Evolutionary conservation across 1,284 basidiomycete species (phyloP).

Genomic region (Sanghuangporus sanghuang): DNA sequence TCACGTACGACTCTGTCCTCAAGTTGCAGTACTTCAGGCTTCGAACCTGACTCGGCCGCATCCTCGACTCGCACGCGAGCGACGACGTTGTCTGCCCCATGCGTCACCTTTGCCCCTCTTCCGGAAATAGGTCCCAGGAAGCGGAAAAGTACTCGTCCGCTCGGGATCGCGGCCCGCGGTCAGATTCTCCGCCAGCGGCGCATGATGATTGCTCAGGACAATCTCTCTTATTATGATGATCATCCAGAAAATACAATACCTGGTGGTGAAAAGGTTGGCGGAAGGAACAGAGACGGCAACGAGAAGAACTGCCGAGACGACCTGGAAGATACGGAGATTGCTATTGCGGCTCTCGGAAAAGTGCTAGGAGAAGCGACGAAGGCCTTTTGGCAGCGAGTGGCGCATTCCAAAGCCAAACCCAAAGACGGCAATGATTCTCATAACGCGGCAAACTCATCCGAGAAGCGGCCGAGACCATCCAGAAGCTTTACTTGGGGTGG

Average conservation of each 20-base stretch:
- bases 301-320: not conserved
- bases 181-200: slow-evolving; percentile 15
- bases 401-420: not conserved
- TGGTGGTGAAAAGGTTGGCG: not conserved
- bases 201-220: slow-evolving; percentile 6
- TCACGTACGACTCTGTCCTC: not conserved
- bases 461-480: not conserved
- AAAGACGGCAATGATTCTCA: not conserved
- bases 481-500: slow-evolving; percentile 1
- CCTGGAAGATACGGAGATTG: slow-evolving; percentile 6
- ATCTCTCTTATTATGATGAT: not conserved
- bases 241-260: not conserved
- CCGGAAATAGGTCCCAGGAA: slow-evolving; percentile 16
- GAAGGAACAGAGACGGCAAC: not conserved
- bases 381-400: slow-evolving; percentile 11
- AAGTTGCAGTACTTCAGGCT: not conserved
- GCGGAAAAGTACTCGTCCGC: slow-evolving; percentile 13
- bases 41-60: slow-evolving; percentile 1
- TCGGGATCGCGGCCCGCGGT: slow-evolving; percentile 18
- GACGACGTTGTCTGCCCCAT: slow-evolving; percentile 6
- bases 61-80: slow-evolving; percentile 12
- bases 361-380: slow-evolving; percentile 10
- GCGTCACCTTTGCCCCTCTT: slow-evolving; percentile 17
- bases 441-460: not conserved
- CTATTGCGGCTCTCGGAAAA: slow-evolving; percentile 12